Percentiles rank a stretch among this genome's conserved stretches.
Evolutionary conservation across 495 filamentous ascomycete genomes (phyloP).

Genomic region (Wilcoxina mikolae): DNA sequence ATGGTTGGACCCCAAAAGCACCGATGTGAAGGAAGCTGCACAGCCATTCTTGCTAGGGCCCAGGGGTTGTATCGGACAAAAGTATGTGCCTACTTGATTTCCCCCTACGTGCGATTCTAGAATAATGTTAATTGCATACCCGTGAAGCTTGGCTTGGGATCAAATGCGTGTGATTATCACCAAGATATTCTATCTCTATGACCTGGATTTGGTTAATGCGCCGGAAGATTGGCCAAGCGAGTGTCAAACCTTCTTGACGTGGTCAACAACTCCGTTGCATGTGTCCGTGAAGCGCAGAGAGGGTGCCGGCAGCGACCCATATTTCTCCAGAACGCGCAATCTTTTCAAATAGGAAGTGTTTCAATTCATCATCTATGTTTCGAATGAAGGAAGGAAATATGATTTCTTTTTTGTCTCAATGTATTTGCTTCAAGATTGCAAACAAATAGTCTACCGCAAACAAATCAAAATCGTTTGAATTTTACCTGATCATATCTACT

Average conservation of each 20-base stretch:
- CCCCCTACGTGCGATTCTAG: too few relatives aligned
- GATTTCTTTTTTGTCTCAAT: too few relatives aligned
- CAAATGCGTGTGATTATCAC: not conserved
- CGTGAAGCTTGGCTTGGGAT: not conserved
- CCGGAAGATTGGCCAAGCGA: not conserved
- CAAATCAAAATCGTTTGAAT: too few relatives aligned
- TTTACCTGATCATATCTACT: too few relatives aligned
- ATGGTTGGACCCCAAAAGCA: slow-evolving; percentile 31
- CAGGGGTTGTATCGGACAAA: slow-evolving; percentile 30
- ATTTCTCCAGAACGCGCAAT: not conserved
- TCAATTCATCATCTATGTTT: too few relatives aligned
- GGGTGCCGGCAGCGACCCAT: not conserved
- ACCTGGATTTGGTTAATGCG: not conserved
- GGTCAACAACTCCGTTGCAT: not conserved
- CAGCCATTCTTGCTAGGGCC: slow-evolving; percentile 31
- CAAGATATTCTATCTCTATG: not conserved
- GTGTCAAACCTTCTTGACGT: not conserved
- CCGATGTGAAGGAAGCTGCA: slow-evolving; percentile 29
- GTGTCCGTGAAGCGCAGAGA: not conserved
- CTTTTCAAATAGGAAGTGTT: too few relatives aligned
- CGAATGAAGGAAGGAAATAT: too few relatives aligned
- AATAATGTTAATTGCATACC: too few relatives aligned
- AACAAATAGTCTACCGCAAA: too few relatives aligned
- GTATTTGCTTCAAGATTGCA: too few relatives aligned
- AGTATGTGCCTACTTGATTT: too few relatives aligned